phyloP scores from a whole-genome alignment of 257 asterid genomes.

The Ophiorrhiza pumila region DNA sequence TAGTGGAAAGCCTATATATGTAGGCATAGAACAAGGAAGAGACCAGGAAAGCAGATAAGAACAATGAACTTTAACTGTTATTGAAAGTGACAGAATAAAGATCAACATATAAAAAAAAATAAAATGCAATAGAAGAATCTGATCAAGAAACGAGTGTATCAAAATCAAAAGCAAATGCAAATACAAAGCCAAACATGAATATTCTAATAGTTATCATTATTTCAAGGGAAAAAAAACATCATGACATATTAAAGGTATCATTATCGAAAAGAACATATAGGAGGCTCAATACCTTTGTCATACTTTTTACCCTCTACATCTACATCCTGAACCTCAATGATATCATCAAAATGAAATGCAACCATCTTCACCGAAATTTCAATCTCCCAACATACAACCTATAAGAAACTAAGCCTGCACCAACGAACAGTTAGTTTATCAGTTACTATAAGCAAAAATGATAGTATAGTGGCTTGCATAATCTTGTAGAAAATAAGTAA shows the following conservation, averaged over 20 bases:
- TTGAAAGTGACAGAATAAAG: background rate
- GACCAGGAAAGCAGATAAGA: background rate
- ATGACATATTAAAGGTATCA: background rate
- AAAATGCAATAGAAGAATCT: background rate
- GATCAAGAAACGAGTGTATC: background rate
- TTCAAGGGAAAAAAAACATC: too few species aligned
- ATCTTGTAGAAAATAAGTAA: background rate
- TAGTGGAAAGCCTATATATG: background rate
- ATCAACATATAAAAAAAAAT: background rate
- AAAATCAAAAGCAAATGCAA: background rate
- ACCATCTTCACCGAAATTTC: conserved; percentile 35
- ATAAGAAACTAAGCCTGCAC: background rate
- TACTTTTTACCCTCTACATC: conserved; percentile 55
- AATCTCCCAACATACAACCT: background rate
- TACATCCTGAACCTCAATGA: conserved; percentile 37
- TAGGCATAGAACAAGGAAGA: background rate
- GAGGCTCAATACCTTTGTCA: conserved; percentile 53
- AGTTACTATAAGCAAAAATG: background rate
- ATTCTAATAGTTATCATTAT: too few species aligned
- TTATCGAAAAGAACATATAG: background rate
- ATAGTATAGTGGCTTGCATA: background rate
- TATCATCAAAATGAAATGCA: conserved; percentile 54
- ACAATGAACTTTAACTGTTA: background rate
- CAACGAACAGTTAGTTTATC: background rate
- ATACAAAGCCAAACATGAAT: background rate